Evolutionary conservation across 2,329 filamentous ascomycete species (phyloP), one percentile per base, ranked within the genome.

Genomic region (Kalmusia sp.): DNA sequence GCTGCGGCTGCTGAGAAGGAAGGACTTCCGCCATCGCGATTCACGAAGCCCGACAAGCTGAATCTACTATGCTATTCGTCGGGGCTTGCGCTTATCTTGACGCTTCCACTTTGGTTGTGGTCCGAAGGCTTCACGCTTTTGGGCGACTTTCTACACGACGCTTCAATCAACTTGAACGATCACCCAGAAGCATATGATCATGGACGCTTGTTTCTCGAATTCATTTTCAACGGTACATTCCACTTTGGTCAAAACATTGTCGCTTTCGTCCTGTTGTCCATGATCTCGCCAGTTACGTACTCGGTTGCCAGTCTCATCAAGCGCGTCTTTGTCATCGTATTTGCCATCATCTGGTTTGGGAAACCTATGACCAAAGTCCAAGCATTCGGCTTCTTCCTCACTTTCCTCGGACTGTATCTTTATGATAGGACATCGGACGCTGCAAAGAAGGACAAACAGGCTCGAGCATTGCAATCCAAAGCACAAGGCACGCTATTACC

Each of bases 31-130:
- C 70, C 69, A 3, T 76, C 81, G 11, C 83, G 84, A 50, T 84
- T 86, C 37, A 87, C 87, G 57, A 98, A 96, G 76, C 84, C 97
- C 15, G 95, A 99, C 78, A 99, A 99, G 77, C 85, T 99, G 34
- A 99, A 99, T 70, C 81, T 99, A 15, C 82, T 99, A 3, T 98
- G 91, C 79, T 99, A 99, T 73, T 98, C 93, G n/a, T 96, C 93
- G 0, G 92, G 91, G 15, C 82, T 98, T 62, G 95, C 95, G 0
- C 96, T 99, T 65, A 67, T 96, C 50, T 82, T 97, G 49, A 98
- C 93, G 0, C 76, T 88, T 11, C 95, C 95, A 1, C 90, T 98
- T 48, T 99, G 95, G 95, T 84, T 98, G 58, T 93, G 92, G 84
- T 88, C 86, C 28, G 95, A 99, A 76, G 95, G 93, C 2, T 85